Percentiles rank a stretch among this genome's conserved stretches.
phyloP scores from a whole-genome alignment of 2,329 filamentous ascomycete genomes.

The Xylariaceae sp. region DNA sequence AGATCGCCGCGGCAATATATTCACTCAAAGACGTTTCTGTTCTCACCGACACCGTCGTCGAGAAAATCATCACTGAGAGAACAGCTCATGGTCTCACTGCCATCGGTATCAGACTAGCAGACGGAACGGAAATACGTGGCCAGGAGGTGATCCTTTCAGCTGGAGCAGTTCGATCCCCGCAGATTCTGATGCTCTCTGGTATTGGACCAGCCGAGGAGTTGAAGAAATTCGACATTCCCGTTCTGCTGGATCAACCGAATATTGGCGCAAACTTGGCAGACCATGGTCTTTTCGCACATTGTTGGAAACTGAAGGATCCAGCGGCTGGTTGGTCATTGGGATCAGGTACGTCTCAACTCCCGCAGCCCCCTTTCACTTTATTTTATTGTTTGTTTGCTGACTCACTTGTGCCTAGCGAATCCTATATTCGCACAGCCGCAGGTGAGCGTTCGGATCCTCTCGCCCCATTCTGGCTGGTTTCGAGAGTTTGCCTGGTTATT shows the following conservation, averaged over 20 bases:
- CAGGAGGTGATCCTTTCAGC: conserved; percentile 7
- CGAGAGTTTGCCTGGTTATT: too few relatives aligned
- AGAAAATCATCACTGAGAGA: conserved; percentile 9
- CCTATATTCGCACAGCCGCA: conserved; percentile 9
- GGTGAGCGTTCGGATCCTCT: too few relatives aligned
- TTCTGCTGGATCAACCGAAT: conserved; percentile 1
- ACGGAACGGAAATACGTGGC: conserved; percentile 22
- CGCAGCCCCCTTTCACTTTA: neutral
- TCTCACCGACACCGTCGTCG: conserved; percentile 15
- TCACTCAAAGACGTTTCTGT: conserved; percentile 5
- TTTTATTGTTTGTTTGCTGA: neutral
- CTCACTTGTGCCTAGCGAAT: neutral
- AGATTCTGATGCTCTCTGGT: conserved; percentile 6
- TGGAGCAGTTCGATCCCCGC: conserved; percentile 3
- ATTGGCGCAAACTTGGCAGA: too few relatives aligned
- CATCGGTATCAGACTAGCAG: conserved; percentile 7
- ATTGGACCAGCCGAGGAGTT: neutral
- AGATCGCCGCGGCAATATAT: conserved; percentile 14
- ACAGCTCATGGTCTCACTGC: neutral
- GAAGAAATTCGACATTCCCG: neutral
- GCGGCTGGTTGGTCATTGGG: too few relatives aligned
- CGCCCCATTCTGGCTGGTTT: too few relatives aligned
- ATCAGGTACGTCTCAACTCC: neutral
- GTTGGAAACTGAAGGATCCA: too few relatives aligned
- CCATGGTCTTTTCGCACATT: too few relatives aligned